These are phyloP conservation scores for Tulasnella sp. DNA, from an alignment of 768 basidiomycete species.

Conservation along the genomic window DNA sequence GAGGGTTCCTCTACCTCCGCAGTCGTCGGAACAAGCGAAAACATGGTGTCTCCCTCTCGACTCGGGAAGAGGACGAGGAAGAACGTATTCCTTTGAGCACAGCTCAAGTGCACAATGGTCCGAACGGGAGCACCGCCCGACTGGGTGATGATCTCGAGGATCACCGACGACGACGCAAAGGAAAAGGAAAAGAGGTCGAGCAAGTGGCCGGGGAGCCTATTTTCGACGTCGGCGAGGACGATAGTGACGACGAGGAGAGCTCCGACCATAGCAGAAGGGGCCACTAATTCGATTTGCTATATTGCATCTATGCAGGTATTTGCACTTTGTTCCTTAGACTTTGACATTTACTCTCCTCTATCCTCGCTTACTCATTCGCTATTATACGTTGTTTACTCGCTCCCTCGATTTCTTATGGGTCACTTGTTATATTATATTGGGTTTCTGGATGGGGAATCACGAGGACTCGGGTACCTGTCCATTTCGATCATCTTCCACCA, in stretches of 20 bases:
- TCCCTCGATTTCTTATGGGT: neutral
- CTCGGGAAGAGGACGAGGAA: conserved; percentile 35
- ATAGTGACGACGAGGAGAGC: conserved; percentile 20
- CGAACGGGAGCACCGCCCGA: conserved; percentile 15
- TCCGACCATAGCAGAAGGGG: neutral
- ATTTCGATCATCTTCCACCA: too few relatives aligned
- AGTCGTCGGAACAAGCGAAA: conserved; percentile 29
- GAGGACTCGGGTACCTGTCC: too few relatives aligned
- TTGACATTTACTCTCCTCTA: neutral
- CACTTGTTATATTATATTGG: neutral
- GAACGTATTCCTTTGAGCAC: conserved; percentile 60
- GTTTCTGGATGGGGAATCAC: neutral
- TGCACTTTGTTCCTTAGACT: neutral
- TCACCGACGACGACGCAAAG: conserved; percentile 22
- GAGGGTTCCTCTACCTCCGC: conserved; percentile 71
- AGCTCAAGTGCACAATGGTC: neutral
- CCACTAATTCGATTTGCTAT: neutral
- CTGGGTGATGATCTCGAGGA: conserved; percentile 23
- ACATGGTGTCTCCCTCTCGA: conserved; percentile 22
- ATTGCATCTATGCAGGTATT: neutral
- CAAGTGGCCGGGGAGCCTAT: conserved; percentile 26
- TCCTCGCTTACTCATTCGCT: too few relatives aligned
- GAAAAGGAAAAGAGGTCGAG: conserved; percentile 26
- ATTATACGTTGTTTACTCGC: neutral
- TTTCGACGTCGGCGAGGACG: conserved; percentile 38